Base-by-base conservation (phyloP, 352 stramenopile genomes). In the Globisporangium okanoganense region DNA sequence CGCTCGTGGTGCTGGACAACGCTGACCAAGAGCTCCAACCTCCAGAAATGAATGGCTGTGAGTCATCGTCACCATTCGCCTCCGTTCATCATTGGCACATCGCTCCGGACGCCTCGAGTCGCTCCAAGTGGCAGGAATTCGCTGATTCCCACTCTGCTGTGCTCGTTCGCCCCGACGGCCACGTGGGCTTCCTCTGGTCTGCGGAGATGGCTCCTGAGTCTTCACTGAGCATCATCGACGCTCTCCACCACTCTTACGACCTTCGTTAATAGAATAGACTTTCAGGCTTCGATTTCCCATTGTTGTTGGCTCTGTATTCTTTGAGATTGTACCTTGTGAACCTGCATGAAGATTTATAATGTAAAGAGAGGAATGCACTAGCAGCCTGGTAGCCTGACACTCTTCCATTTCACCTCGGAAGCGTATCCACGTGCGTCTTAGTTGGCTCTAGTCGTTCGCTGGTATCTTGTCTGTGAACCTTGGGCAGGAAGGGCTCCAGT, bases 81-180 rank as follows among this genome's bases (percentile, higher is more conserved):
- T 74, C 69, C n/a, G 62, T 77, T 35, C 43, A 75, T n/a, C 69
- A 45, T 13, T 82, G 63, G 62, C 54, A 65, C 47, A 48, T 81
- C 38, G 25, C 67, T 7, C 44, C 72, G 31, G 65, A 73, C n/a
- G 44, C 51, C 5, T 47, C 29, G 8, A 67, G 61, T 41, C 64
- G 52, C 25, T 59, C 71, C 8, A 56, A 73, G 44, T 88, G 81
- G 81, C 20, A 27, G 2, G 63, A 62, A 43, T 93, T 93, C 45
- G 61, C 66, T 9, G 2, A 41, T 9, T 58, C 47, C 9, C 64
- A 76, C 16, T 50, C 55, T 2, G 84, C 79, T 27, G 71, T 76
- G 33, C 72, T 96, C 24, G 65, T 96, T 20, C 85, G 87, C 55
- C 87, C 87, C 10, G 87, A 96, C 61, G 84, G 85, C 33, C 85